These are phyloP conservation scores for Leccinum pachyderme DNA, from an alignment of 1,284 basidiomycete species.

Conservation along the genomic window DNA sequence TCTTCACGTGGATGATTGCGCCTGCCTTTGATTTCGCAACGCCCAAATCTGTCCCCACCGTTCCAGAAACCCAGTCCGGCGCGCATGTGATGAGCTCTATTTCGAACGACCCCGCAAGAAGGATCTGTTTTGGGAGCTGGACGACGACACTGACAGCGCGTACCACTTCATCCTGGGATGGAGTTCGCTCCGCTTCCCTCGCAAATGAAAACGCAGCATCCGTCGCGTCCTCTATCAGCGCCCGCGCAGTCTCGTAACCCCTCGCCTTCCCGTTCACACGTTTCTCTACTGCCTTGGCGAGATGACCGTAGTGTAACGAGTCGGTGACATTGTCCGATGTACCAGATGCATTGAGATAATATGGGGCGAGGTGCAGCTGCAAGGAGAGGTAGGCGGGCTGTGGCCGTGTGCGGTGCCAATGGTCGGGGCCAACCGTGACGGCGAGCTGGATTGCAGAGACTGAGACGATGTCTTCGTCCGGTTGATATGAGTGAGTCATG, in stretches of 20 bases:
- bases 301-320: constrained; percentile 50
- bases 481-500: neutral
- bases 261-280: constrained; percentile 21
- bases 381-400: constrained; percentile 43
- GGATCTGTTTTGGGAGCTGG: constrained; percentile 41
- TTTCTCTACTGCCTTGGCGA: constrained; percentile 40
- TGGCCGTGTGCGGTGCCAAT: constrained; percentile 44
- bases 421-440: constrained; percentile 44
- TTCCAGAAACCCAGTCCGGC: neutral
- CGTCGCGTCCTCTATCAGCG: constrained; percentile 36
- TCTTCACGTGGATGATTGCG: constrained; percentile 36
- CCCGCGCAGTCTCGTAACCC: constrained; percentile 25
- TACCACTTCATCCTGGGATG: constrained; percentile 7
- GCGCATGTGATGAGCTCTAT: constrained; percentile 15
- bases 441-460: constrained; percentile 40
- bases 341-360: constrained; percentile 39
- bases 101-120: constrained; percentile 36
- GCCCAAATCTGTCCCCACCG: neutral
- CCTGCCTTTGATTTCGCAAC: constrained; percentile 1
- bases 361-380: constrained; percentile 39
- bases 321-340: constrained; percentile 45
- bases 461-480: constrained; percentile 39
- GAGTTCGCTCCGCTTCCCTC: neutral
- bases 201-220: constrained; percentile 33
- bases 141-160: constrained; percentile 37